phyloP scores from a whole-genome alignment of 192 early-diverging fungal genomes.

The Podila clonocystis region DNA sequence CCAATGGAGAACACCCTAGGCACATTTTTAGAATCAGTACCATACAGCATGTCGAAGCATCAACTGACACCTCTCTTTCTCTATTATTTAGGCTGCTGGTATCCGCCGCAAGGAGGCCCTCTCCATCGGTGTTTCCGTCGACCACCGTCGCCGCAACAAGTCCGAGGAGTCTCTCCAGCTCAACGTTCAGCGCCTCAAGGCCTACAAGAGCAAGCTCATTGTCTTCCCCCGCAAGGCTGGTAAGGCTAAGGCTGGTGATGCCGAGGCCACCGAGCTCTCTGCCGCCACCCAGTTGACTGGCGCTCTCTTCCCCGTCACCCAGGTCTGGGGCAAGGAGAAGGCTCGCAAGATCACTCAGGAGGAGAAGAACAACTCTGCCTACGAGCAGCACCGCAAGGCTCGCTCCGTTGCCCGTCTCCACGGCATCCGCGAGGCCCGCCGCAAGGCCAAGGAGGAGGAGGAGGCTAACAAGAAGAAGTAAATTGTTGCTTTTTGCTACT shows the following conservation, averaged over 20 bases:
- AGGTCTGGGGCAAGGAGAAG: slow-evolving; percentile 57
- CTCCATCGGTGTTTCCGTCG: slow-evolving; percentile 95
- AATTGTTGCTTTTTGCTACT: slow-evolving; percentile 12
- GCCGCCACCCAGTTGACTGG: slow-evolving; percentile 73
- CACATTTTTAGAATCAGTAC: neutral
- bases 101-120: slow-evolving; percentile 93
- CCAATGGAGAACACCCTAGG: neutral
- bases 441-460: slow-evolving; percentile 84
- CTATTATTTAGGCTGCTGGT: slow-evolving; percentile 78
- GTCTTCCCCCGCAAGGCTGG: slow-evolving; percentile 90
- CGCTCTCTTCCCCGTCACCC: slow-evolving; percentile 74
- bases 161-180: slow-evolving; percentile 92
- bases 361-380: slow-evolving; percentile 68
- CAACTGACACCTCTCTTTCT: neutral
- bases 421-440: slow-evolving; percentile 82
- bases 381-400: slow-evolving; percentile 81
- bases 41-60: neutral
- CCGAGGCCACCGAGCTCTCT: slow-evolving; percentile 64
- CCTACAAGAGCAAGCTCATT: slow-evolving; percentile 94
- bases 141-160: slow-evolving; percentile 96
- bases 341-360: slow-evolving; percentile 58
- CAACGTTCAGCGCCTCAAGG: slow-evolving; percentile 94
- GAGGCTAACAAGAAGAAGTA: slow-evolving; percentile 82
- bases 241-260: slow-evolving; percentile 86
- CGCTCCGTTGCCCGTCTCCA: slow-evolving; percentile 77